These are phyloP conservation scores for Acarospora socialis DNA, from an alignment of 2,329 filamentous ascomycete species.

Conservation along the genomic window DNA sequence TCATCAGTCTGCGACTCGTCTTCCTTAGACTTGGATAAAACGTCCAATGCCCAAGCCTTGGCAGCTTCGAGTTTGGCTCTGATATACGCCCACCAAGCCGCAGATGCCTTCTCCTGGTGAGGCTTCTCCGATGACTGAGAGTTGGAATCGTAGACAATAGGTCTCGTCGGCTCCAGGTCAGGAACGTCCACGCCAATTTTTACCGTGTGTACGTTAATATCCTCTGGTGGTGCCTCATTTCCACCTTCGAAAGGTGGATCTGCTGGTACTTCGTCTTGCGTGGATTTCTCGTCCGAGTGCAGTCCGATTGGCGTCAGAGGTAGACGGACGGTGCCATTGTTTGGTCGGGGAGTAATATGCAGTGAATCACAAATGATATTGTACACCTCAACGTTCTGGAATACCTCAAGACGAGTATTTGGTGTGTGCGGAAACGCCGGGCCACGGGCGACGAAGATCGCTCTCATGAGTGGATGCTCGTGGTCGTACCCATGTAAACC, in stretches of 20 bases:
- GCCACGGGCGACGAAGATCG: slow-evolving; percentile 83
- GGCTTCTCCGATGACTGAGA: slow-evolving; percentile 11
- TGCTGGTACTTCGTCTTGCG: too few species aligned
- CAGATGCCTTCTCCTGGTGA: slow-evolving; percentile 13
- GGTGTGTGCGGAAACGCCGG: slow-evolving; percentile 80
- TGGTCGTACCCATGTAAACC: slow-evolving; percentile 94
- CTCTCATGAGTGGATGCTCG: slow-evolving; percentile 86
- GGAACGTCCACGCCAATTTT: too few species aligned
- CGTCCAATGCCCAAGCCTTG: slow-evolving; percentile 23
- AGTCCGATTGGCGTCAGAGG: slow-evolving; percentile 31
- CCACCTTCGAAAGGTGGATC: slow-evolving; percentile 21
- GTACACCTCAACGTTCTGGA: slow-evolving; percentile 92
- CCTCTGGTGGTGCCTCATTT: too few species aligned
- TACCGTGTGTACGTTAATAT: too few species aligned
- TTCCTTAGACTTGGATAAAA: slow-evolving; percentile 10
- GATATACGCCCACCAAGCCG: slow-evolving; percentile 22
- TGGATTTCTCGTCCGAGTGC: slow-evolving; percentile 27
- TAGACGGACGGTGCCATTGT: slow-evolving; percentile 66
- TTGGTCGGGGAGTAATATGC: slow-evolving; percentile 55
- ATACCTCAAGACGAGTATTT: slow-evolving; percentile 64
- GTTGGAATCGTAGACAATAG: too few species aligned
- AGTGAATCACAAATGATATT: slow-evolving; percentile 87
- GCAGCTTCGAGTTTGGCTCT: slow-evolving; percentile 22
- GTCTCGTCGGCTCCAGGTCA: too few species aligned
- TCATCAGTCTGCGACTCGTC: slow-evolving; percentile 1